These are phyloP conservation scores for Pyrenophora tritici-repentis DNA, from an alignment of 2,329 filamentous ascomycete genomes.

Conservation along the genomic window DNA sequence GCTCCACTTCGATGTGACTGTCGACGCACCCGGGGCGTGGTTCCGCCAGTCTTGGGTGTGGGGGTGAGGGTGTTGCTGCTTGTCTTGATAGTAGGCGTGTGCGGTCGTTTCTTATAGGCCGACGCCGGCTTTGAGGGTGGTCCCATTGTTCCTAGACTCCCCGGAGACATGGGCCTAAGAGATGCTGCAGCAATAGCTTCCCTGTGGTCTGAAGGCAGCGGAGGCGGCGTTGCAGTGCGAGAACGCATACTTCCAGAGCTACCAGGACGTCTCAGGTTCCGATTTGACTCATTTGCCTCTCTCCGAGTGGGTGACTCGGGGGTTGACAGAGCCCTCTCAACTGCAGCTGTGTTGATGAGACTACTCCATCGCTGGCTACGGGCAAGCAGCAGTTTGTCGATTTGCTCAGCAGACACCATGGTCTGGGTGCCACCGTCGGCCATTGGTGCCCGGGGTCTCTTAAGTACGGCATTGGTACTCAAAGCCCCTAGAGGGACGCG, in stretches of 20 bases:
- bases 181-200: conserved; percentile 81
- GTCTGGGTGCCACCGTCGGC: conserved; percentile 81
- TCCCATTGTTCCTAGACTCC: conserved; percentile 64
- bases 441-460: conserved; percentile 48
- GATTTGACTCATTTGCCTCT: conserved; percentile 33
- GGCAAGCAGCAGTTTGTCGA: conserved; percentile 73
- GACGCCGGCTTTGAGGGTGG: conserved; percentile 85
- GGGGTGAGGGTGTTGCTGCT: conserved; percentile 53
- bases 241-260: conserved; percentile 72
- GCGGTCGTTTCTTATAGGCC: conserved; percentile 59
- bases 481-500: conserved; percentile 34
- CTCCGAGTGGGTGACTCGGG: conserved; percentile 44
- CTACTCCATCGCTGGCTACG: conserved; percentile 48
- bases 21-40: conserved; percentile 59
- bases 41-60: conserved; percentile 55
- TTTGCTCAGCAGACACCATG: conserved; percentile 76
- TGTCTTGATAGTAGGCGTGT: conserved; percentile 49
- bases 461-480: conserved; percentile 28
- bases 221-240: conserved; percentile 63
- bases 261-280: conserved; percentile 62
- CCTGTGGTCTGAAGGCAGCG: conserved; percentile 80
- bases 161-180: conserved; percentile 55
- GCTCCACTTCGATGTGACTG: conserved; percentile 54
- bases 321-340: conserved; percentile 40
- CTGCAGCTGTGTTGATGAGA: conserved; percentile 34